phyloP scores from a whole-genome alignment of 2,329 filamentous ascomycete genomes.

The Biscogniauxia mediterranea region DNA sequence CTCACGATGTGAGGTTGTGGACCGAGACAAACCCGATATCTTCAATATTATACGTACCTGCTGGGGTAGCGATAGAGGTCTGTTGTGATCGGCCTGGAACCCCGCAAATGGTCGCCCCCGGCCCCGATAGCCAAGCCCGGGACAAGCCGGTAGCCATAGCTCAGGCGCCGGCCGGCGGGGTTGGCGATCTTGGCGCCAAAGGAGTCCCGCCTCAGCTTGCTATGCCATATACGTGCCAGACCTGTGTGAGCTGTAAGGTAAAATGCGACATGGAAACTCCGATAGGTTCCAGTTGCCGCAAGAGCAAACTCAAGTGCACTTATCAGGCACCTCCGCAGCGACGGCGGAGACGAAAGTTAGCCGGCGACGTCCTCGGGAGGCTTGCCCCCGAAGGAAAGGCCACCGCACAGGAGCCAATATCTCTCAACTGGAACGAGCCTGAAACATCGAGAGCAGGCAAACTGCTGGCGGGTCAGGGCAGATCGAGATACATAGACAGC shows the following conservation, averaged over 20 bases:
- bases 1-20: no score
- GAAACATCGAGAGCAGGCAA: conserved; percentile 11
- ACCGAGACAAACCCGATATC: no score
- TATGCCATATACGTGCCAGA: conserved; percentile 25
- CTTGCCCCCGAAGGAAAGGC: conserved; percentile 27
- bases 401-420: conserved; percentile 36
- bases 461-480: conserved; percentile 30
- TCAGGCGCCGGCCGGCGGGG: no score
- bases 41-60: no score
- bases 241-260: conserved; percentile 30
- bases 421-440: conserved; percentile 15
- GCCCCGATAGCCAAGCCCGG: no score
- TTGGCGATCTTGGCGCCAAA: no score
- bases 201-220: no score
- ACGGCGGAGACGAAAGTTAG: conserved; percentile 36
- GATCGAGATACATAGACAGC: conserved; percentile 42
- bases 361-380: conserved; percentile 33
- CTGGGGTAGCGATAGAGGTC: no score
- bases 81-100: no score
- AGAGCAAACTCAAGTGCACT: conserved; percentile 34
- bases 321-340: conserved; percentile 38
- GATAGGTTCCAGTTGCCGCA: conserved; percentile 26
- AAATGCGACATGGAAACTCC: conserved; percentile 29
- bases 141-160: no score
- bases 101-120: no score